phyloP scores from a whole-genome alignment of 768 basidiomycete genomes.

The Suillus plorans region DNA sequence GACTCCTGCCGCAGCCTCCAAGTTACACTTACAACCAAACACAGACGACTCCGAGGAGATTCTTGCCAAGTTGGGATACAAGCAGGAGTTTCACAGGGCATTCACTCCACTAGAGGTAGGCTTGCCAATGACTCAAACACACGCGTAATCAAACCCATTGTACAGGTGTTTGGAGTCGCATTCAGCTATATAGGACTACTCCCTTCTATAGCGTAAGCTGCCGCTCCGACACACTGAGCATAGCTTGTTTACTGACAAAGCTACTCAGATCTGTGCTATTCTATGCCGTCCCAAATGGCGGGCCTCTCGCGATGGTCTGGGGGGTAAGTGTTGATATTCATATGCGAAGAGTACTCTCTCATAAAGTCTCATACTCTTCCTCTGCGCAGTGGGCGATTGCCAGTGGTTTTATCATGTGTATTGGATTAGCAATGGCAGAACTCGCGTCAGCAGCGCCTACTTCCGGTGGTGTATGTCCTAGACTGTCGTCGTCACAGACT shows the following conservation, averaged over 20 bases:
- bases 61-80: slow-evolving; percentile 27
- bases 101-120: slow-evolving; percentile 18
- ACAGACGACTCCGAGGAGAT: slow-evolving; percentile 16
- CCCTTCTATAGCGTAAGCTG: slow-evolving; percentile 16
- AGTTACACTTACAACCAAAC: not conserved
- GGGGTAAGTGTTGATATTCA: not conserved
- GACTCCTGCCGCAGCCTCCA: not conserved
- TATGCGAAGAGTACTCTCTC: not conserved
- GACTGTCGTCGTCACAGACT: not conserved
- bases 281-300: not conserved
- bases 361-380: not conserved
- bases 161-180: slow-evolving; percentile 25
- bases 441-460: slow-evolving; percentile 32
- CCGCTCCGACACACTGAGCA: not conserved
- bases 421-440: slow-evolving; percentile 72
- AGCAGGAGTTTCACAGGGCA: slow-evolving; percentile 19
- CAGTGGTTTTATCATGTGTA: slow-evolving; percentile 57
- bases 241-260: not conserved
- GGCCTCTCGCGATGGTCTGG: not conserved
- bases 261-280: slow-evolving; percentile 3
- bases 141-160: not conserved
- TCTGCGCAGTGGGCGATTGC: slow-evolving; percentile 59
- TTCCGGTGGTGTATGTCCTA: not conserved
- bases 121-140: not conserved
- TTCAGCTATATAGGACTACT: slow-evolving; percentile 32